Evolutionary conservation across 2,329 filamentous ascomycete genomes (phyloP).

Genomic region (Aotearoamyces nothofagi): DNA sequence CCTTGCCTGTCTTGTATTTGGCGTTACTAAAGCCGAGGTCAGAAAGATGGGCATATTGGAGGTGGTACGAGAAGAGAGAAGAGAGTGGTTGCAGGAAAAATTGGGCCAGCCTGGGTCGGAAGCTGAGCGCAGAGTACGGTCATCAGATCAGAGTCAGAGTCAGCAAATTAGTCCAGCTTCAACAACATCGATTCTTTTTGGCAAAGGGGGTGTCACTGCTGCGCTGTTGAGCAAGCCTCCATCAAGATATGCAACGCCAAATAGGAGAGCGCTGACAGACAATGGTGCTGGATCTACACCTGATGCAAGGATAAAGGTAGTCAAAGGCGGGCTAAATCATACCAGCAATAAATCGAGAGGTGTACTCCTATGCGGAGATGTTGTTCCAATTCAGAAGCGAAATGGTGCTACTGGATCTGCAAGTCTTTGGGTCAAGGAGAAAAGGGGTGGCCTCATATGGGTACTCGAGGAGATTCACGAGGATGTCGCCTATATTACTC

Average conservation of each 20-base stretch:
- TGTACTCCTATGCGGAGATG: conserved; percentile 86
- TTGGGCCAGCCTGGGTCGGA: conserved; percentile 44
- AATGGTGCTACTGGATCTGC: conserved; percentile 86
- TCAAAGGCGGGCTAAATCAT: conserved; percentile 38
- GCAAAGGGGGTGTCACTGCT: conserved; percentile 65
- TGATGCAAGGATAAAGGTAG: conserved; percentile 23
- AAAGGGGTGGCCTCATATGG: conserved; percentile 87
- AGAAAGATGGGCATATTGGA: conserved; percentile 90
- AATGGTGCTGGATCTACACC: conserved; percentile 36
- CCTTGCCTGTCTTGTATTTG: conserved; percentile 91
- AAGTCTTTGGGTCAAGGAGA: conserved; percentile 97
- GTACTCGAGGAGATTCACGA: conserved; percentile 96
- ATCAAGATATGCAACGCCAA: conserved; percentile 33
- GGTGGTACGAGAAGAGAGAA: conserved; percentile 78
- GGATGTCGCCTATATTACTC: conserved; percentile 63
- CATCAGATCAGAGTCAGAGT: conserved; percentile 9
- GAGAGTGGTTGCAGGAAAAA: conserved; percentile 81
- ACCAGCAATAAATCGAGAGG: conserved; percentile 66
- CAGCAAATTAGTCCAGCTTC: conserved; percentile 17
- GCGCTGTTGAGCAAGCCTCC: conserved; percentile 65
- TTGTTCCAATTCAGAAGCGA: conserved; percentile 94
- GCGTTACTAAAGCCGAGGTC: conserved; percentile 93
- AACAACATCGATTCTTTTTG: conserved; percentile 47
- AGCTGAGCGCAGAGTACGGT: conserved; percentile 5
- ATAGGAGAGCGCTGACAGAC: conserved; percentile 47